phyloP scores from a whole-genome alignment of 2,329 filamentous ascomycete genomes.

The Penicillium sp. region DNA sequence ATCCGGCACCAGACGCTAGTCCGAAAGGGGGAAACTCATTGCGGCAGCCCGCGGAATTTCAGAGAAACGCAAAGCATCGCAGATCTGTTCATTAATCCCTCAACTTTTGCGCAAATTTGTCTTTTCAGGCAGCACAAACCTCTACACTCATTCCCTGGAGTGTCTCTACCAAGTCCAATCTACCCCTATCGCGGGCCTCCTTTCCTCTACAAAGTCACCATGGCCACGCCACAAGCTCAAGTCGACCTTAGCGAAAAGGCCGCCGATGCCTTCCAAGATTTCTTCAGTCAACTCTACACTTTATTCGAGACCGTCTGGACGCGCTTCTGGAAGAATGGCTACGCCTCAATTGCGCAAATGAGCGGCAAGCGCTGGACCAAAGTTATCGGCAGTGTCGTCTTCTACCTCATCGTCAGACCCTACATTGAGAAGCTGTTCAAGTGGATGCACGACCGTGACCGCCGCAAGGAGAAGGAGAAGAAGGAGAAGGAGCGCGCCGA shows the following conservation, averaged over 20 bases:
- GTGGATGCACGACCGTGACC: constrained; percentile 50
- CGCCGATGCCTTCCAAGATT: constrained; percentile 31
- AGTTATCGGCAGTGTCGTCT: constrained; percentile 69
- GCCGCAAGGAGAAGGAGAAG: constrained; percentile 53
- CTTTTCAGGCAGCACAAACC: neutral
- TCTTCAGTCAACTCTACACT: constrained; percentile 32
- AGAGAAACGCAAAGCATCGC: constrained; percentile 10
- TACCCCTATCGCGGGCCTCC: neutral
- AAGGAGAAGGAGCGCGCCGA: constrained; percentile 57
- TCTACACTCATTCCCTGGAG: neutral
- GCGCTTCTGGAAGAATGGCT: constrained; percentile 44
- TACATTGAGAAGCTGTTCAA: constrained; percentile 70
- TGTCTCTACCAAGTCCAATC: neutral
- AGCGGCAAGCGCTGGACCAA: constrained; percentile 59
- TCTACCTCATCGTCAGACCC: constrained; percentile 72
- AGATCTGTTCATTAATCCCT: constrained; percentile 8
- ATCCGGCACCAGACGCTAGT: constrained; percentile 12
- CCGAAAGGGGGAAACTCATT: constrained; percentile 1
- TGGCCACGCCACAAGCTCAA: constrained; percentile 17
- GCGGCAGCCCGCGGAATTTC: constrained; percentile 12
- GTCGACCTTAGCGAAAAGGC: constrained; percentile 25
- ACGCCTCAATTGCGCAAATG: constrained; percentile 47
- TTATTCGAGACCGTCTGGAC: constrained; percentile 25
- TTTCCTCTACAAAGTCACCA: constrained; percentile 16
- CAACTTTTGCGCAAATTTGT: neutral